Evolutionary conservation across 1,284 basidiomycete species (phyloP), one percentile per base, ranked within the genome.

Genomic region (Leccinum pachyderme): DNA sequence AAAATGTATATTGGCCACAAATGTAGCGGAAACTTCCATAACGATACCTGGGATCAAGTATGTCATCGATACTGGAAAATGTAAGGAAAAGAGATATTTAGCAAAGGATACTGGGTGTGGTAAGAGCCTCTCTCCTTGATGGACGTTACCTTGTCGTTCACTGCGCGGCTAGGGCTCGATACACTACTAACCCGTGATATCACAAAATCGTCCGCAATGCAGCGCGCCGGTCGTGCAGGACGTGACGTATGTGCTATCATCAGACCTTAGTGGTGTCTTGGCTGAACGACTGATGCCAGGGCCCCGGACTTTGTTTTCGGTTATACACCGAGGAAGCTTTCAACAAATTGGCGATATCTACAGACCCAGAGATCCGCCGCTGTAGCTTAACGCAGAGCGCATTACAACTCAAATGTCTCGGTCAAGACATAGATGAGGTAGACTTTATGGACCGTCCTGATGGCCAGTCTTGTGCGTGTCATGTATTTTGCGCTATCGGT

Each of bases 1-100:
- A 47, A 95, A 97, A 70, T 89, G 95, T 67, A 93, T 98, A 55
- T 79, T 99, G 28, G 89, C 94, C 0, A 98, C 95, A 13, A 98
- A 97, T 72, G 94, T 98, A 51, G 95, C 96, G n/a, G 96, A 99
- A 73, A 99, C 97, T 0, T 94, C 91, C 24, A 92, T 99, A 71
- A 99, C 96, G 4, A 97, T 99, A 64, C 94, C 95, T 5, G 95
- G 95, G 2, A 89, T 99, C 53, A 89, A 85, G 56, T 98, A 93
- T 69, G 96, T 99, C 7, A 89, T 99, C 48, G 96, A 99, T 72
- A 89, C 91, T 0, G 95, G 95, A 1, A 89, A 95, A 72, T 93
- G 90, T 65, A 99, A 99, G 73, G 95, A 98, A 73, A 97, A 97
- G 73, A 82, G 89, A 55, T 95, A 90, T 71, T 70, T 93, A 43